These are phyloP conservation scores for Nymphaea colorata DNA, from an alignment of 164 flowering plant species.

Conservation along the genomic window DNA sequence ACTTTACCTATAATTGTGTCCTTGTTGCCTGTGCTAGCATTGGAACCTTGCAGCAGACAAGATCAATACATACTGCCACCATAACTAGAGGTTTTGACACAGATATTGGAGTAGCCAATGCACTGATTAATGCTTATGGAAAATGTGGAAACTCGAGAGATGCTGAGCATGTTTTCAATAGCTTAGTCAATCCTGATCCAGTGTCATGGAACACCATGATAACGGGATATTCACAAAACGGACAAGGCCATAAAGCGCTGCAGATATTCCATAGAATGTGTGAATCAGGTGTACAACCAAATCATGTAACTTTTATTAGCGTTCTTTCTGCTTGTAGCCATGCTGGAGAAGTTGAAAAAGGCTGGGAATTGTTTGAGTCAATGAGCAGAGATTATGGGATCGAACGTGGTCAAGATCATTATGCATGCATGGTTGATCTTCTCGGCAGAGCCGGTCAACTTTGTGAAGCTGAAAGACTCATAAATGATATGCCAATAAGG, in stretches of 20 bases:
- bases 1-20: conserved; percentile 4
- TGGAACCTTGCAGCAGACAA: conserved; percentile 2
- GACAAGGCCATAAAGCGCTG: background rate
- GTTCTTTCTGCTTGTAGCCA: conserved; percentile 3
- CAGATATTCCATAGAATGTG: background rate
- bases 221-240: conserved; percentile 2
- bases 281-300: background rate
- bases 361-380: background rate
- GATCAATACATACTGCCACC: background rate
- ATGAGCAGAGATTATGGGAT: conserved; percentile 5
- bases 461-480: background rate
- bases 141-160: conserved; percentile 1
- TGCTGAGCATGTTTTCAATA: conserved; percentile 3
- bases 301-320: conserved; percentile 2
- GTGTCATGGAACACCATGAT: conserved; percentile 3
- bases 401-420: conserved; percentile 2
- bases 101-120: conserved; percentile 1
- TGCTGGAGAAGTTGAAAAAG: conserved; percentile 4
- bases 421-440: conserved; percentile 5
- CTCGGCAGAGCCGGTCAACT: conserved; percentile 4
- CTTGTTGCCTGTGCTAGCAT: conserved; percentile 1
- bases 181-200: conserved; percentile 1
- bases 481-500: conserved; percentile 1
- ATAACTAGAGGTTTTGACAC: background rate
- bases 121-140: background rate